Conservation (phyloP, 495 filamentous ascomycete genomes). For the Trichoderma orchidacearum region DNA sequence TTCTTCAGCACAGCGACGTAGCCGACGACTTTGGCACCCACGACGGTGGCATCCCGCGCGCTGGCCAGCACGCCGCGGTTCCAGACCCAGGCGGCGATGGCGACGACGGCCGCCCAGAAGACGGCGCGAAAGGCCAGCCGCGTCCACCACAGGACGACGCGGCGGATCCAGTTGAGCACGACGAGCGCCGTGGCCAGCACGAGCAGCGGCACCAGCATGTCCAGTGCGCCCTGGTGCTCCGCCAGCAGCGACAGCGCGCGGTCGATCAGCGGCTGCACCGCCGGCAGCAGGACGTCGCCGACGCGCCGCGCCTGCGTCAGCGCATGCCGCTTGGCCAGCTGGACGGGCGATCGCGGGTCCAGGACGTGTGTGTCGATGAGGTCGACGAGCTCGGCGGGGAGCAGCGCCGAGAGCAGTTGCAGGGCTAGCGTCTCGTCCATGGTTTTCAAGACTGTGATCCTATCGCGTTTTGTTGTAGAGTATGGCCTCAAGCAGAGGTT, state of each 20-base stretch:
- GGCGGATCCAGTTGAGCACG: conserved; percentile 45
- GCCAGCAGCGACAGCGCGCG: conserved; percentile 20
- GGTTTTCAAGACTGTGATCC: too few relatives aligned
- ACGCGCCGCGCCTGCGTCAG: conserved; percentile 11
- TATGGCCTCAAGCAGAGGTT: too few relatives aligned
- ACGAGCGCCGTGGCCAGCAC: conserved; percentile 39
- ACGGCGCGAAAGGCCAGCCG: conserved; percentile 39
- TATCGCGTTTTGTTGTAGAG: too few relatives aligned
- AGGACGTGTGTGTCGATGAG: conserved; percentile 23
- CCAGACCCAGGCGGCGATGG: conserved; percentile 41
- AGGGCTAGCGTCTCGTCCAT: background rate
- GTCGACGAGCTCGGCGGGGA: conserved; percentile 22
- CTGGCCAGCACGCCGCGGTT: conserved; percentile 49
- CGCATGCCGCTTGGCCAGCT: conserved; percentile 18
- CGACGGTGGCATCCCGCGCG: conserved; percentile 33
- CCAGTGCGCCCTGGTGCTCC: conserved; percentile 40
- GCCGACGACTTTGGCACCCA: conserved; percentile 18
- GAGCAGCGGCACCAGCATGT: conserved; percentile 35
- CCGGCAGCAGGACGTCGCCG: conserved; percentile 6
- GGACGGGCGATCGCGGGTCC: conserved; percentile 16
- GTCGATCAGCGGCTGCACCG: conserved; percentile 36
- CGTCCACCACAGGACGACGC: conserved; percentile 64
- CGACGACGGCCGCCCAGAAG: conserved; percentile 43
- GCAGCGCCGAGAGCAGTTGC: conserved; percentile 5
- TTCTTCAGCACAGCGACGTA: conserved; percentile 37